Evolutionary conservation across 2,329 filamentous ascomycete species (phyloP).

Genomic region (Fusarium cyanostomum): DNA sequence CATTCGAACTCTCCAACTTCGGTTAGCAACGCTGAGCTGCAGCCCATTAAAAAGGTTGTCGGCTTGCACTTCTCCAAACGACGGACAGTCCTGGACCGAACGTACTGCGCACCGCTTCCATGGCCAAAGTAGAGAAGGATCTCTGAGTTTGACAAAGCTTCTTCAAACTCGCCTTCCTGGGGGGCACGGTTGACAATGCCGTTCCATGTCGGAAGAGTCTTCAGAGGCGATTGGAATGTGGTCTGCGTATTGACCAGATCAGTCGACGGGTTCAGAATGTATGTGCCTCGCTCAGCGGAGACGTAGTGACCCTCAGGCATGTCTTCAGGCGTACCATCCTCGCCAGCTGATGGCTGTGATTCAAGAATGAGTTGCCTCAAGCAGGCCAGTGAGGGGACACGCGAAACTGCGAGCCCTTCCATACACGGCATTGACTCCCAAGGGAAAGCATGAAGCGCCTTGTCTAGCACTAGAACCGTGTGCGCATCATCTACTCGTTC

Average conservation of each 20-base stretch:
- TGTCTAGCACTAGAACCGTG: slow-evolving; percentile 90
- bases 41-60: slow-evolving; percentile 91
- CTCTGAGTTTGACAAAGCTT: slow-evolving; percentile 71
- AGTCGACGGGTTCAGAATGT: slow-evolving; percentile 88
- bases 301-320: slow-evolving; percentile 61
- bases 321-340: slow-evolving; percentile 19
- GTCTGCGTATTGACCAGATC: slow-evolving; percentile 84
- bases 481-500: slow-evolving; percentile 64
- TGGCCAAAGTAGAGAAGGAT: slow-evolving; percentile 95
- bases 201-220: slow-evolving; percentile 75
- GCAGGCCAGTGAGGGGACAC: slow-evolving; percentile 86
- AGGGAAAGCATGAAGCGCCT: slow-evolving; percentile 87
- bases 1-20: slow-evolving; percentile 90
- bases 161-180: slow-evolving; percentile 79
- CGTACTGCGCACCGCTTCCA: slow-evolving; percentile 93
- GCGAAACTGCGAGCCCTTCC: slow-evolving; percentile 79
- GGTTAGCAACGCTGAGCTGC: slow-evolving; percentile 80
- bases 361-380: slow-evolving; percentile 79
- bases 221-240: slow-evolving; percentile 73
- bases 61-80: slow-evolving; percentile 78
- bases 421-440: slow-evolving; percentile 97
- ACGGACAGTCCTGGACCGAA: slow-evolving; percentile 84
- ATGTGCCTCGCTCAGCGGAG: slow-evolving; percentile 68
- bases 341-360: slow-evolving; percentile 34
- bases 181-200: slow-evolving; percentile 75